phyloP scores from a whole-genome alignment of 371 early-diverging fungal genomes.

The Entomophthora muscae region DNA sequence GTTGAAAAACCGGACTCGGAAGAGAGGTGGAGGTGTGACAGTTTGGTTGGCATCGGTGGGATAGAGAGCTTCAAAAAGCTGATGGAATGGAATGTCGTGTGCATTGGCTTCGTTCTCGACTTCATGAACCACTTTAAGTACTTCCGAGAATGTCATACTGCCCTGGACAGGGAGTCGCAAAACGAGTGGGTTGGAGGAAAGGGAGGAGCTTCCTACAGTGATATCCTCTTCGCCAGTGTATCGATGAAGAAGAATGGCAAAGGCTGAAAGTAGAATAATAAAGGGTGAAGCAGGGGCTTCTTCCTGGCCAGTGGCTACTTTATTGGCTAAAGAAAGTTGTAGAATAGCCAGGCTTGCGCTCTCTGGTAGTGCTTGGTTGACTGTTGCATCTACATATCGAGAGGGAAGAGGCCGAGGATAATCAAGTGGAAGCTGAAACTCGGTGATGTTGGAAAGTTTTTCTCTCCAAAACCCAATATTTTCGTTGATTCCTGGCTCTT shows the following conservation, averaged over 20 bases:
- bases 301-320: slow-evolving; percentile 11
- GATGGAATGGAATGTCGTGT: slow-evolving; percentile 74
- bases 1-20: slow-evolving; percentile 91
- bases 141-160: slow-evolving; percentile 39
- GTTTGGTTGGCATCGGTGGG: slow-evolving; percentile 14
- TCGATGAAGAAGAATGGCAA: slow-evolving; percentile 69
- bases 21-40: slow-evolving; percentile 19
- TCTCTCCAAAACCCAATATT: slow-evolving; percentile 26
- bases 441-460: slow-evolving; percentile 45
- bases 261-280: slow-evolving; percentile 77
- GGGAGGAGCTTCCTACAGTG: slow-evolving; percentile 71
- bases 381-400: slow-evolving; percentile 69
- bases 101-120: slow-evolving; percentile 55
- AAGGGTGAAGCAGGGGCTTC: slow-evolving; percentile 50
- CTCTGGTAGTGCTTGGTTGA: slow-evolving; percentile 43
- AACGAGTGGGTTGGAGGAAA: slow-evolving; percentile 66
- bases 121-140: slow-evolving; percentile 42
- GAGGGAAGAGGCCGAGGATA: slow-evolving; percentile 85
- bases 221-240: slow-evolving; percentile 93
- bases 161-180: slow-evolving; percentile 53
- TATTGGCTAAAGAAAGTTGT: slow-evolving; percentile 45
- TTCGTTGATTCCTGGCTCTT: slow-evolving; percentile 8
- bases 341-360: slow-evolving; percentile 49
- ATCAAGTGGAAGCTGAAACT: slow-evolving; percentile 66
- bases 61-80: slow-evolving; percentile 38